A percentile compares a stretch with the other conserved stretches of the same genome.
Evolutionary conservation across 2,329 filamentous ascomycete genomes (phyloP).

Genomic region (Amphichorda felina): DNA sequence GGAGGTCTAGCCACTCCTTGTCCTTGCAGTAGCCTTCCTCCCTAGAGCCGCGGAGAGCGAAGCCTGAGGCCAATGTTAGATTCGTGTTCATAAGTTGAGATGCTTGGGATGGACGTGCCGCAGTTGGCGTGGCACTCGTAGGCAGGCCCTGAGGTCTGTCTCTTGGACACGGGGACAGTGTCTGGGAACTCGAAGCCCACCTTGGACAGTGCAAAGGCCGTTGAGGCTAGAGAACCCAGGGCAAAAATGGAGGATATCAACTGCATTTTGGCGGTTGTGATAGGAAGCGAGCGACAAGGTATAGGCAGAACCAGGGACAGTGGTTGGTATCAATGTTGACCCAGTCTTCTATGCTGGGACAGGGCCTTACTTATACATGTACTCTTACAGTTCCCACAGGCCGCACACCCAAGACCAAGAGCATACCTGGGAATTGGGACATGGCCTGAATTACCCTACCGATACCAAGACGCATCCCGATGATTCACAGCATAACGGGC

Average conservation of each 20-base stretch:
- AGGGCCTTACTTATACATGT: neutral
- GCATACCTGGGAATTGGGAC: no score
- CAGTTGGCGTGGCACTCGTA: slow-evolving; percentile 39
- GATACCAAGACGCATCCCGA: no score
- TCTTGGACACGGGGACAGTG: slow-evolving; percentile 21
- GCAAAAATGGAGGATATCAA: slow-evolving; percentile 12
- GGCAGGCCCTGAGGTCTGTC: slow-evolving; percentile 24
- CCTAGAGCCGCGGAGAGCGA: slow-evolving; percentile 14
- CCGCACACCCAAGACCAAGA: no score
- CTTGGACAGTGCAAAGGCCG: slow-evolving; percentile 9
- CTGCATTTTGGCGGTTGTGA: slow-evolving; percentile 13
- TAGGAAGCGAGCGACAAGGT: slow-evolving; percentile 6
- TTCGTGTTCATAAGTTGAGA: no score
- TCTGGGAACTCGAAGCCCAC: slow-evolving; percentile 15
- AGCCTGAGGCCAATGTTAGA: slow-evolving; percentile 13
- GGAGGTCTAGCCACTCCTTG: slow-evolving; percentile 24
- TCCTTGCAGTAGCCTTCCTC: slow-evolving; percentile 17
- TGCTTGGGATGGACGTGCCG: slow-evolving; percentile 20
- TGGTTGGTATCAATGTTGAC: no score
- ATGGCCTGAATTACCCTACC: no score
- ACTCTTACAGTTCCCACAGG: no score
- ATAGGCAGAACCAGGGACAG: neutral
- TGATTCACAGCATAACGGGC: no score
- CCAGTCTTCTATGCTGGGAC: no score
- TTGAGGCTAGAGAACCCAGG: slow-evolving; percentile 15